Evolutionary conservation across 75 land plant genomes (phyloP), one percentile per base, ranked within the genome.

Genomic region (Pinus taeda): DNA sequence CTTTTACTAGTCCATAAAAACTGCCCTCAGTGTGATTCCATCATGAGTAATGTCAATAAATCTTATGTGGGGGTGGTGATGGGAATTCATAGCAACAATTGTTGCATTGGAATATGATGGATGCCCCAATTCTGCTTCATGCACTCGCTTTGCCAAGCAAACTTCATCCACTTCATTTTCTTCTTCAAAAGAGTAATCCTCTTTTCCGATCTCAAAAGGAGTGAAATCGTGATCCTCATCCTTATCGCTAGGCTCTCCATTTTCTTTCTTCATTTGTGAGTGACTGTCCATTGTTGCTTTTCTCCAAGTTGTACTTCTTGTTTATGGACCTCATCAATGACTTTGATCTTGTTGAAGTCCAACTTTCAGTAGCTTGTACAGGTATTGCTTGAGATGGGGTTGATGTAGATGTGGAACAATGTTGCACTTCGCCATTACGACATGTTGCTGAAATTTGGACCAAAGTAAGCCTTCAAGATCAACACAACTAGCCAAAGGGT

Each of bases 251-350:
- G 88, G 75, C 33, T 86, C 89, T 9, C 76, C 86, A 61, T 81
- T 74, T 21, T 74, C 81, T 60, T 83, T 84, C 67, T 97, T 93
- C 72, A 82, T 53, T 76, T 83, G 84, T 64, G 90, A 73, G 45
- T 90, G 85, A 58, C 83, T 87, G 4, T 87, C 91, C 17, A 89
- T 83, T 74, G 93, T 84, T 66, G 90, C 98, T 75, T 84, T 88
- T 85, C 93, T 88, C 24, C 98, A 91, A 29, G 93, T 87, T 71
- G 98, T 85, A 88, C 88, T 94, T 83, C 99, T 90, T 45, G 99
- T 95, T 85, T 97, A 91, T 26, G 98, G 95, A 4, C 98, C 98
- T 71, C 78, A 86, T 83, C 30, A 92, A 84, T 49, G 95, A 80
- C 81, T 91, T 82, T 70, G 98, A 91, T 71, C 99, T 85, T 20